Evolutionary conservation across 2,329 filamentous ascomycete genomes (phyloP).

Genomic region (Whalleya microplaca): DNA sequence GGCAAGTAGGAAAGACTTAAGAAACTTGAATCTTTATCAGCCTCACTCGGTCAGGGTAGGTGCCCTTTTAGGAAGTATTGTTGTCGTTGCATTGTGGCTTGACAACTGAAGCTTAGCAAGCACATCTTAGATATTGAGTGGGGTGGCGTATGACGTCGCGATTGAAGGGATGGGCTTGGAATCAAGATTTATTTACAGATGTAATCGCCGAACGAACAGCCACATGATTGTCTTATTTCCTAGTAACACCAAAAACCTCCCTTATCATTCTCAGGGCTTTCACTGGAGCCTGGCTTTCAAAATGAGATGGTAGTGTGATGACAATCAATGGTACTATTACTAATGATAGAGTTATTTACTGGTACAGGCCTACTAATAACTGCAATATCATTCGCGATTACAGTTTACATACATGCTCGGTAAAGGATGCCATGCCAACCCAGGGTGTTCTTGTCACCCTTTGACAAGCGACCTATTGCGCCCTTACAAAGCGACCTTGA

Average conservation of each 20-base stretch:
- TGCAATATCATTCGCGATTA: not conserved
- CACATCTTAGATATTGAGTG: not conserved
- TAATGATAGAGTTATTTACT: not conserved
- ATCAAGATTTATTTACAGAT: not conserved
- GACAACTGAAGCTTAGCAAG: conserved; percentile 18
- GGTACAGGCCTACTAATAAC: too few relatives aligned
- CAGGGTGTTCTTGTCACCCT: not conserved
- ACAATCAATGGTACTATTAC: not conserved
- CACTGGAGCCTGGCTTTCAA: too few relatives aligned
- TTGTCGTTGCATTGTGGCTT: conserved; percentile 24
- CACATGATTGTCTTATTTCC: not conserved
- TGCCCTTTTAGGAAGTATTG: conserved; percentile 20
- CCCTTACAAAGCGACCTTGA: too few relatives aligned
- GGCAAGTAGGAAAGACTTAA: not conserved
- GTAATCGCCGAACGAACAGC: not conserved
- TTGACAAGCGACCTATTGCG: not conserved
- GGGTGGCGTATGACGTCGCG: not conserved
- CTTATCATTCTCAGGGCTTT: too few relatives aligned
- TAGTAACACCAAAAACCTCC: not conserved
- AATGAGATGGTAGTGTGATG: not conserved
- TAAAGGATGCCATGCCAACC: not conserved
- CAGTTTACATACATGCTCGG: not conserved
- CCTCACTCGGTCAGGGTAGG: conserved; percentile 17
- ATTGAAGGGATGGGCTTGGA: not conserved
- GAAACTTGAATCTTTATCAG: conserved; percentile 5